These are phyloP conservation scores for Pythium oligandrum DNA, from an alignment of 352 stramenopile species.

Conservation along the genomic window DNA sequence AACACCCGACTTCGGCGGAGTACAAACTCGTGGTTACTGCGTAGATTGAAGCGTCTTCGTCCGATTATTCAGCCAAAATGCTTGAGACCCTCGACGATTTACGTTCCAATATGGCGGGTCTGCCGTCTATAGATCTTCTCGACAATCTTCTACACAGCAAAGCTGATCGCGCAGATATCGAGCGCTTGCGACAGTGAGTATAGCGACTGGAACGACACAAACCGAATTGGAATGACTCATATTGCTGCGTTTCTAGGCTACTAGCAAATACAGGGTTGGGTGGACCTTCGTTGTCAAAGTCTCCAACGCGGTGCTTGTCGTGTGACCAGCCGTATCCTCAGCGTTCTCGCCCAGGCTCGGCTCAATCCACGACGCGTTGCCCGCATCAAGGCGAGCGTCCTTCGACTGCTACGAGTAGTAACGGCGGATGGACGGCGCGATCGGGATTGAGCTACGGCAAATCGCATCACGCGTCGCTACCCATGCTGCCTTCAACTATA, in stretches of 20 bases:
- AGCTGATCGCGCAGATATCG: constrained; percentile 51
- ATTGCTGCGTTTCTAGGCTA: too few relatives aligned
- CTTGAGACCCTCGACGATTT: constrained; percentile 52
- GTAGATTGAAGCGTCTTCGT: constrained; percentile 34
- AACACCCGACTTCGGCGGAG: too few relatives aligned
- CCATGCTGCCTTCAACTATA: too few relatives aligned
- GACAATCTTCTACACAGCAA: constrained; percentile 49
- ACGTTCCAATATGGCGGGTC: constrained; percentile 31
- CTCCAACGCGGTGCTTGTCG: constrained; percentile 50
- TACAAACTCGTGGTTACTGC: not conserved
- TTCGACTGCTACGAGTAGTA: too few relatives aligned
- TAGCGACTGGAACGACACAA: constrained; percentile 20
- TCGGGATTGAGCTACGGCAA: too few relatives aligned
- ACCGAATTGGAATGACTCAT: not conserved
- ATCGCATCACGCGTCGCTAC: too few relatives aligned
- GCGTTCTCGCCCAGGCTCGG: too few relatives aligned
- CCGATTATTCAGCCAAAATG: constrained; percentile 34
- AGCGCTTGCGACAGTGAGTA: constrained; percentile 16
- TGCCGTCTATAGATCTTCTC: constrained; percentile 46
- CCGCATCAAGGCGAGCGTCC: too few relatives aligned
- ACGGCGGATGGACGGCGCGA: too few relatives aligned
- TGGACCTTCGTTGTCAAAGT: constrained; percentile 40
- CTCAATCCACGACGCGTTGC: too few relatives aligned
- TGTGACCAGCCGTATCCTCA: constrained; percentile 47
- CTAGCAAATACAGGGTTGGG: constrained; percentile 6